Evolutionary conservation across 441 rosid genomes (phyloP).

Genomic region (Geranium incanum): DNA sequence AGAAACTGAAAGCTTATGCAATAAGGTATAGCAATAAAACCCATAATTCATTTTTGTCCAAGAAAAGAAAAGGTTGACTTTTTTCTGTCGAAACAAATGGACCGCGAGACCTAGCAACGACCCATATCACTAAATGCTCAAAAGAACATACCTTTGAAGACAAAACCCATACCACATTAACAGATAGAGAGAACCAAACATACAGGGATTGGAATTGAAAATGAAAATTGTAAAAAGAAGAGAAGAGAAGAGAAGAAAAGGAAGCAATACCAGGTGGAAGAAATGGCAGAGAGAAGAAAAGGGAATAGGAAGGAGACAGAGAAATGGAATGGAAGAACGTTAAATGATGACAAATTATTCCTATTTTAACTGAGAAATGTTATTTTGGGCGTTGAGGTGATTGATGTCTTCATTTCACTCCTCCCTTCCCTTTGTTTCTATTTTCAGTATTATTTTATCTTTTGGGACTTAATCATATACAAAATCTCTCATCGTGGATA

Average conservation of each 20-base stretch:
- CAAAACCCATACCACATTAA: neutral
- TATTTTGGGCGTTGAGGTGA: too few relatives aligned
- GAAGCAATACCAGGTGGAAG: neutral
- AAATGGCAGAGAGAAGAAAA: neutral
- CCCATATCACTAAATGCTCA: neutral
- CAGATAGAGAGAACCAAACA: neutral
- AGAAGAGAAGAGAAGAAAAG: neutral
- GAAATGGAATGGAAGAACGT: too few relatives aligned
- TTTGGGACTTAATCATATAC: too few relatives aligned
- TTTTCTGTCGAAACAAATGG: conserved; percentile 3
- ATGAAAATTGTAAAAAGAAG: neutral
- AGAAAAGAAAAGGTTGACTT: neutral
- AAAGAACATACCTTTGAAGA: neutral
- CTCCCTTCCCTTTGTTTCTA: too few relatives aligned
- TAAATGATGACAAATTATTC: too few relatives aligned
- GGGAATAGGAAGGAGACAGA: neutral
- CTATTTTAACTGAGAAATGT: too few relatives aligned
- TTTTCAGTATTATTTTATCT: too few relatives aligned
- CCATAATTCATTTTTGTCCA: neutral
- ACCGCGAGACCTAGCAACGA: neutral
- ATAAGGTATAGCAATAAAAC: too few relatives aligned
- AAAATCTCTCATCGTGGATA: too few relatives aligned
- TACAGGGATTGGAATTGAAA: neutral
- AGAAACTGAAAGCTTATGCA: neutral
- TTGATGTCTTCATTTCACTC: too few relatives aligned